Conservation (phyloP, 805 yeast species). For the Maudiozyma bulderi region DNA sequence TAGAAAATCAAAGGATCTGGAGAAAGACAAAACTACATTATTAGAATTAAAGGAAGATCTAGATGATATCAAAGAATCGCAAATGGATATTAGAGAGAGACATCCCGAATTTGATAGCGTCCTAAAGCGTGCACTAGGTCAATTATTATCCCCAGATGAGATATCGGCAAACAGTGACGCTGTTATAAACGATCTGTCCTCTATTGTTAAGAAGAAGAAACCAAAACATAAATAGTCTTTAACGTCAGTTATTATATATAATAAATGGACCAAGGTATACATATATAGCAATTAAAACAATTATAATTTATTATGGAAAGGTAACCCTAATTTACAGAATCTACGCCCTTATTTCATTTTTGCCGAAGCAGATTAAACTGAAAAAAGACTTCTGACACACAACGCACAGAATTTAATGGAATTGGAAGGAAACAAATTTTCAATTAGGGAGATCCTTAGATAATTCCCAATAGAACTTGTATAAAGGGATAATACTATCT, state of each 20-base stretch:
- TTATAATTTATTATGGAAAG: background rate
- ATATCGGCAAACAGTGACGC: constrained; percentile 5
- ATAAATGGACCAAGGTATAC: background rate
- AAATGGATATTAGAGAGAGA: constrained; percentile 6
- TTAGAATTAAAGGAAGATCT: constrained; percentile 48
- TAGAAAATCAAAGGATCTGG: constrained; percentile 23
- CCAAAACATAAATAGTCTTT: constrained; percentile 3
- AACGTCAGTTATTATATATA: too few relatives aligned
- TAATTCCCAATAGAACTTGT: too few relatives aligned
- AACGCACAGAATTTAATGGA: too few relatives aligned
- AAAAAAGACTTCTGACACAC: too few relatives aligned
- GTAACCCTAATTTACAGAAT: background rate
- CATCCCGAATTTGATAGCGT: constrained; percentile 10
- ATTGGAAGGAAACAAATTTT: too few relatives aligned
- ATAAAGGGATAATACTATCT: too few relatives aligned
- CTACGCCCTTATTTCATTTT: too few relatives aligned
- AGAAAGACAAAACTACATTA: constrained; percentile 36
- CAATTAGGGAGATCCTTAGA: too few relatives aligned
- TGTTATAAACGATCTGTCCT: constrained; percentile 48
- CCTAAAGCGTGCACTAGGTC: constrained; percentile 10
- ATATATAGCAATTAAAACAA: background rate
- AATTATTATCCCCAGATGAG: constrained; percentile 7
- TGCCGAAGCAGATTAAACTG: too few relatives aligned
- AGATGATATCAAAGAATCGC: constrained; percentile 36
- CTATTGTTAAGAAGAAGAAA: constrained; percentile 49